Evolutionary conservation across 2,329 filamentous ascomycete genomes (phyloP).

Genomic region (Scedosporium minutisporum): DNA sequence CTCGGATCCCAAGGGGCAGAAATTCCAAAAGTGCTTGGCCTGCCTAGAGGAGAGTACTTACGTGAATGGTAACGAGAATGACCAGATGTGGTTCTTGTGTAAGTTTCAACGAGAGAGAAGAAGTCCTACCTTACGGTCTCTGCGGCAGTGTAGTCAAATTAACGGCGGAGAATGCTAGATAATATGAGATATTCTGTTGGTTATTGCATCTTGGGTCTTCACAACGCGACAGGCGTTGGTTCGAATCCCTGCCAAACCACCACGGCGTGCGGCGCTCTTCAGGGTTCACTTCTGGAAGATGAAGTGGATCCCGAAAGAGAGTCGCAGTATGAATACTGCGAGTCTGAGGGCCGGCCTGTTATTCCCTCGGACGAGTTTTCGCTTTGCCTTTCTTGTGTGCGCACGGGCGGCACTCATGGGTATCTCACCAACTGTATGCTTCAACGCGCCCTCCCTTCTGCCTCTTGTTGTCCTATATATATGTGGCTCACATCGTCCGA

Average conservation of each 20-base stretch:
- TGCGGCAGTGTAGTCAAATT: not conserved
- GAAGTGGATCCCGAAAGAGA: conserved; percentile 22
- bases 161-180: conserved; percentile 24
- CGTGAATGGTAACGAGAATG: conserved; percentile 35
- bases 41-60: conserved; percentile 44
- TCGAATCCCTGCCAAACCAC: conserved; percentile 41
- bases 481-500: not conserved
- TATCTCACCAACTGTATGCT: conserved; percentile 41
- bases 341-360: conserved; percentile 26
- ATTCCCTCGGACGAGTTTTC: conserved; percentile 12
- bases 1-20: conserved; percentile 27
- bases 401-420: conserved; percentile 27
- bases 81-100: conserved; percentile 49
- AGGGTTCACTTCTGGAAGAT: conserved; percentile 28
- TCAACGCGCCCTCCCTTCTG: not conserved
- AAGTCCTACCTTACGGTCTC: not conserved
- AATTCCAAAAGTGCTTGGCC: conserved; percentile 38
- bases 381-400: conserved; percentile 27
- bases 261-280: conserved; percentile 38
- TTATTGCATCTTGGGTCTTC: conserved; percentile 43
- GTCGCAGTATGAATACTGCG: conserved; percentile 38
- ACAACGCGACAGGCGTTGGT: conserved; percentile 33
- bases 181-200: conserved; percentile 43
- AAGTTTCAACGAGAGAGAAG: conserved; percentile 17
- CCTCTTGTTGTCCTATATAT: too few species aligned